Conservation (phyloP, 495 filamentous ascomycete species). For the Extremus antarcticus region DNA sequence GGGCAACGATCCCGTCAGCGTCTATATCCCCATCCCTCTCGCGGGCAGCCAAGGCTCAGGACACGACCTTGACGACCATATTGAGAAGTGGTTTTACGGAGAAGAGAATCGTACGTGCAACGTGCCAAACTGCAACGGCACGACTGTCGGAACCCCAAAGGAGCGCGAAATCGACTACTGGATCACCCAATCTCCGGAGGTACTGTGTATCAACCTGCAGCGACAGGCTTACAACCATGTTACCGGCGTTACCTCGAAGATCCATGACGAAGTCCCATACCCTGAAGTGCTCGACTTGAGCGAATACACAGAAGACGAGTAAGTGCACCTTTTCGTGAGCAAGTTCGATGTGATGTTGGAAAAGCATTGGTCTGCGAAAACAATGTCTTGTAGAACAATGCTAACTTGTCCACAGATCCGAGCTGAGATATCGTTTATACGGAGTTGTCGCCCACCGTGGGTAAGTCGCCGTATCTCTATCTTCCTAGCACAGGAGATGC, state of each 20-base stretch:
- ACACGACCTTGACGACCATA: neutral
- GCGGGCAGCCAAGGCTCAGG: neutral
- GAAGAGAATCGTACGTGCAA: neutral
- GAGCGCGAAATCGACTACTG: neutral
- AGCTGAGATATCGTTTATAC: slow-evolving; percentile 1
- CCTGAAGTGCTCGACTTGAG: slow-evolving; percentile 2
- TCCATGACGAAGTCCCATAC: neutral
- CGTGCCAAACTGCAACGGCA: neutral
- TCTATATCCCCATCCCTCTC: too few species aligned
- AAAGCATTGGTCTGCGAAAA: too few species aligned
- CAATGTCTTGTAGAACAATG: neutral
- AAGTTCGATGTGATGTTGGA: neutral
- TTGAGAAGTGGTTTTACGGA: neutral
- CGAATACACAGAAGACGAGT: neutral
- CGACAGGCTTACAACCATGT: neutral
- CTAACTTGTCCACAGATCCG: neutral
- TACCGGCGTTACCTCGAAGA: too few species aligned
- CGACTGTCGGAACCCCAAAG: too few species aligned
- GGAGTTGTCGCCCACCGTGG: slow-evolving; percentile 1
- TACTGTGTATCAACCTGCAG: neutral
- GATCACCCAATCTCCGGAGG: slow-evolving; percentile 1
- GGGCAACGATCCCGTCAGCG: neutral
- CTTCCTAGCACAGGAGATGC: too few species aligned
- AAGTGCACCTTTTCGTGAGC: neutral
- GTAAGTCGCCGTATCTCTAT: too few species aligned